Evolutionary conservation across 805 yeast genomes (phyloP).

Genomic region (Candida koratica): DNA sequence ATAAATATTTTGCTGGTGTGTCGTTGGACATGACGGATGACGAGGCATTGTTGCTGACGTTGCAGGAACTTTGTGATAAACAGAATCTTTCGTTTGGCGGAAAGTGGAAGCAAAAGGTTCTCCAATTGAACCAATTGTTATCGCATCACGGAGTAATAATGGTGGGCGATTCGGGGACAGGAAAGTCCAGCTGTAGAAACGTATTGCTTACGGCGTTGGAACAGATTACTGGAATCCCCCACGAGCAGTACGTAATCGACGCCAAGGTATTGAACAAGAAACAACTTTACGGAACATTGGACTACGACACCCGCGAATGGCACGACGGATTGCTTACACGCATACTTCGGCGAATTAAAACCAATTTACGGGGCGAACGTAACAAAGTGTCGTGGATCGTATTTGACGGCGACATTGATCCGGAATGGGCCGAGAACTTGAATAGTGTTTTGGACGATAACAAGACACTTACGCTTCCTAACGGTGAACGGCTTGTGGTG

Average conservation of each 20-base stretch:
- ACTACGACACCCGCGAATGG: conserved; percentile 84
- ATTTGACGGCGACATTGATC: conserved; percentile 92
- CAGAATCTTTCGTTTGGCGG: conserved; percentile 1
- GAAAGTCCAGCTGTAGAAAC: conserved; percentile 59
- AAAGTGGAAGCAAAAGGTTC: conserved; percentile 10
- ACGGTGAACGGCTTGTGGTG: conserved; percentile 76
- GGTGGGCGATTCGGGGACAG: conserved; percentile 72
- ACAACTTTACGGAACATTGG: conserved; percentile 65
- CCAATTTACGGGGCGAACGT: conserved; percentile 57
- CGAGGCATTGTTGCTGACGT: conserved; percentile 18
- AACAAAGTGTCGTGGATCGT: conserved; percentile 65
- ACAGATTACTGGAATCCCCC: conserved; percentile 30
- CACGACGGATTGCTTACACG: conserved; percentile 79
- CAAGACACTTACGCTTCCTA: conserved; percentile 73
- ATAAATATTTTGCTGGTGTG: conserved; percentile 23
- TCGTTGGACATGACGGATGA: conserved; percentile 19
- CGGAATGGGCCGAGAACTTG: conserved; percentile 87
- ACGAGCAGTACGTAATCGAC: conserved; percentile 51
- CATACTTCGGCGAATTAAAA: conserved; percentile 53
- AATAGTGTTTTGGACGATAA: conserved; percentile 92
- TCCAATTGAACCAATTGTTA: conserved; percentile 61
- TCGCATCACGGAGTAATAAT: conserved; percentile 77
- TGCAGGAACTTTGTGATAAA: conserved; percentile 1
- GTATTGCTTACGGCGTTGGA: conserved; percentile 46
- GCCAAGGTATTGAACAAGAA: conserved; percentile 72